A percentile compares a stretch with the other conserved stretches of the same genome.
Evolutionary conservation across 371 early-diverging fungal species (phyloP).

Genomic region (Phascolomyces articulosus): DNA sequence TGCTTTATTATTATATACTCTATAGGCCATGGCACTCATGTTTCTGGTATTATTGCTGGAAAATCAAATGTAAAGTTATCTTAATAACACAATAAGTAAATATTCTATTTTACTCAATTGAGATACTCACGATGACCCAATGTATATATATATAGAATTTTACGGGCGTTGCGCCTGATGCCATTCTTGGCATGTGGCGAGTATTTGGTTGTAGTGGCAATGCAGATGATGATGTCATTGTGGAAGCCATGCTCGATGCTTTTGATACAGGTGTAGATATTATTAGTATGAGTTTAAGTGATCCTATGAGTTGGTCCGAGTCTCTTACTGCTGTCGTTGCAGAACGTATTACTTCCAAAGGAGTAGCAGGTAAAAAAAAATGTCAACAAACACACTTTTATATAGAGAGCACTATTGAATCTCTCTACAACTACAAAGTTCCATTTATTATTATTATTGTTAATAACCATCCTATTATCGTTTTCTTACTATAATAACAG

Average conservation of each 20-base stretch:
- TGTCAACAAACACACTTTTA: background rate
- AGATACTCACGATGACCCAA: background rate
- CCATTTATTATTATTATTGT: no score
- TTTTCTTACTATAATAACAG: constrained; percentile 10
- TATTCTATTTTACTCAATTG: no score
- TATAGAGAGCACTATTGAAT: no score
- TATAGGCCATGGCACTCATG: constrained; percentile 67
- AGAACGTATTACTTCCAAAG: constrained; percentile 33
- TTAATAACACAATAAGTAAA: no score
- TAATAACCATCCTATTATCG: background rate
- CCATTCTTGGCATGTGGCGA: constrained; percentile 57
- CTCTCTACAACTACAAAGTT: no score
- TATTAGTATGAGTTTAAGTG: constrained; percentile 70
- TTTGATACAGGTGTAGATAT: constrained; percentile 58
- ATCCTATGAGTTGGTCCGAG: constrained; percentile 51
- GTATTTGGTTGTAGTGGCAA: constrained; percentile 64
- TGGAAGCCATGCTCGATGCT: constrained; percentile 64
- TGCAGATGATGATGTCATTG: constrained; percentile 64
- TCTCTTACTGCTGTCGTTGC: constrained; percentile 43
- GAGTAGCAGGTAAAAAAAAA: constrained; percentile 26
- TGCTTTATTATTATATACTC: background rate
- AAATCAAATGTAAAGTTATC: constrained; percentile 24
- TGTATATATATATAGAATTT: constrained; percentile 30
- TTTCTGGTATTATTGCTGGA: constrained; percentile 75
- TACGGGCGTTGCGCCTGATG: constrained; percentile 66